phyloP scores from a whole-genome alignment of 169 alveolate species.

The Eimeria praecox region DNA sequence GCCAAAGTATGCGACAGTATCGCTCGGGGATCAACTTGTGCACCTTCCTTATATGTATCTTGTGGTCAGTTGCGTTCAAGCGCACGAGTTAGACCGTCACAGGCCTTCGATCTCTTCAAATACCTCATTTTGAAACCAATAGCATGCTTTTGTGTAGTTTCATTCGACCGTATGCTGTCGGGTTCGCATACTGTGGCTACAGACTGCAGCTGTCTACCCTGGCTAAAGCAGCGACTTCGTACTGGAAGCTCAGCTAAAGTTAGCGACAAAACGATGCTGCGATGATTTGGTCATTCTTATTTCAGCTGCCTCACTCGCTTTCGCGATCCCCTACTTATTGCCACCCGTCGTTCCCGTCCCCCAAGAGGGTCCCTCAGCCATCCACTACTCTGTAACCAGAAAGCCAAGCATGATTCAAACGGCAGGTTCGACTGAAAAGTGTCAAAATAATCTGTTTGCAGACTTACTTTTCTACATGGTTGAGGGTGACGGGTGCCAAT shows the following conservation, averaged over 20 bases:
- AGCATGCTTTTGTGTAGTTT: background rate
- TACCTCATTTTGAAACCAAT: background rate
- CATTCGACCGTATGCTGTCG: background rate
- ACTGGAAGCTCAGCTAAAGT: no score
- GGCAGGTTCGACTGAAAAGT: no score
- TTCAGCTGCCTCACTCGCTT: background rate
- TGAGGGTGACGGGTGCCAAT: no score
- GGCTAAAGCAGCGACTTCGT: background rate
- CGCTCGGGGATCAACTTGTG: no score
- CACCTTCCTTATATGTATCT: no score
- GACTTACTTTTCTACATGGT: no score
- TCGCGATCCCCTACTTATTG: background rate
- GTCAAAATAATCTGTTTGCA: no score
- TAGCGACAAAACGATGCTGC: background rate
- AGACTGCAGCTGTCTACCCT: background rate
- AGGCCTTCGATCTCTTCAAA: background rate
- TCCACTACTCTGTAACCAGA: no score
- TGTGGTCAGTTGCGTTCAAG: background rate
- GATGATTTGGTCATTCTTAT: background rate
- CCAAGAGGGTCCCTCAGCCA: no score
- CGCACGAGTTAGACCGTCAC: background rate
- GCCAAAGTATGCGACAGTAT: no score
- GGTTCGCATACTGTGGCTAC: background rate
- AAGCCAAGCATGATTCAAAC: no score
- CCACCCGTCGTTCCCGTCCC: background rate